These are phyloP conservation scores for Aspergillus olivimuriae DNA, from an alignment of 495 filamentous ascomycete species.

Conservation along the genomic window DNA sequence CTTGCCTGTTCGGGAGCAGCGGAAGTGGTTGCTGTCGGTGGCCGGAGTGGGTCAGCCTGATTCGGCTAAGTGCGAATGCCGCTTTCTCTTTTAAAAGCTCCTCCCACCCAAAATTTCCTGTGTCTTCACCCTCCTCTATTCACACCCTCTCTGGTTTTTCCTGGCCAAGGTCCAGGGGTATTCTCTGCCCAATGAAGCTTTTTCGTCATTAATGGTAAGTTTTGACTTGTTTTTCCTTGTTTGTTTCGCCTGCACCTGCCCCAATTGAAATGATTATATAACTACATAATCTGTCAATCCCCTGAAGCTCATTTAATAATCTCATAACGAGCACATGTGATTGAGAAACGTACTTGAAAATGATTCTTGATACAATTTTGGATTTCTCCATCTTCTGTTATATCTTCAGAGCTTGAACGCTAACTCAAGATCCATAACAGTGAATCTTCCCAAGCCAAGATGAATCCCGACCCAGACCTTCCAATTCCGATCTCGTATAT, in stretches of 20 bases:
- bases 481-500: conserved; percentile 80
- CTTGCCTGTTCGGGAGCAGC: too few relatives aligned
- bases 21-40: too few relatives aligned
- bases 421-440: conserved; percentile 12
- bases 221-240: too few relatives aligned
- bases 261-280: conserved; percentile 70
- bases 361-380: conserved; percentile 21
- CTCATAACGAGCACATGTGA: conserved; percentile 40
- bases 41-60: conserved; percentile 8
- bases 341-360: conserved; percentile 46
- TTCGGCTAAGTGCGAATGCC: too few relatives aligned
- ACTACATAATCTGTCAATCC: conserved; percentile 85
- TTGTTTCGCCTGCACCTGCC: too few relatives aligned
- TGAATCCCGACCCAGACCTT: conserved; percentile 35
- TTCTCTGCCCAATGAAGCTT: conserved; percentile 4
- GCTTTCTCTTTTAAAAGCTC: conserved; percentile 7
- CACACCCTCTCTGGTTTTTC: conserved; percentile 25
- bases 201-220: conserved; percentile 32
- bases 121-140: conserved; percentile 10
- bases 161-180: conserved; percentile 26
- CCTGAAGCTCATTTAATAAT: conserved; percentile 54
- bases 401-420: conserved; percentile 5
- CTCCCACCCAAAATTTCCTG: conserved; percentile 13
- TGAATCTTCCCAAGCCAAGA: too few relatives aligned
- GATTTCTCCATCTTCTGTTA: conserved; percentile 1